Evolutionary conservation across 345 rosid genomes (phyloP).

Genomic region (Eucalyptus regnans): DNA sequence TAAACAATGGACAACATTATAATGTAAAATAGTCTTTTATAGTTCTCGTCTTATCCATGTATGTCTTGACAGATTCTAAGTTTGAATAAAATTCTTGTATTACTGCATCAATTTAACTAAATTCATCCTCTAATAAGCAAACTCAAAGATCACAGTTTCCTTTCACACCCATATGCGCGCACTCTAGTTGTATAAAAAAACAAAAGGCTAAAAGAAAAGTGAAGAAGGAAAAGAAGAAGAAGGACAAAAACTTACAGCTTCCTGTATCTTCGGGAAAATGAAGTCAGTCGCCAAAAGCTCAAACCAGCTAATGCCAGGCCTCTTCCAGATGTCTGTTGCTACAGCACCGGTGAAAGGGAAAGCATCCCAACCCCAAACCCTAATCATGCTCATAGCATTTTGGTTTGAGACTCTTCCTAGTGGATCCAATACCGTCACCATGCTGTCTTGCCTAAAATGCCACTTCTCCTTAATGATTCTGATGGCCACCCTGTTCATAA

Average conservation of each 20-base stretch:
- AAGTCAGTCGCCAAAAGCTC: neutral
- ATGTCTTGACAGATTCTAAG: neutral
- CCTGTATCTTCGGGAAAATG: neutral
- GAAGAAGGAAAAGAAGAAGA: neutral
- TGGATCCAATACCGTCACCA: too few relatives aligned
- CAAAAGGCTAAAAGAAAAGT: neutral
- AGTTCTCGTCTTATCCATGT: neutral
- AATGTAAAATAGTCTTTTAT: neutral
- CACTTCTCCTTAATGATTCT: too few relatives aligned
- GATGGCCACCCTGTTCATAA: too few relatives aligned
- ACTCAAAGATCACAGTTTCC: neutral
- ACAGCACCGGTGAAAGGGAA: constrained; percentile 5
- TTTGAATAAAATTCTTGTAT: neutral
- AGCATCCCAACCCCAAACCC: constrained; percentile 4
- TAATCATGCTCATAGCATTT: constrained; percentile 7
- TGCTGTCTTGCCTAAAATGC: too few relatives aligned
- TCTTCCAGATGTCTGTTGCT: neutral
- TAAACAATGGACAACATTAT: neutral
- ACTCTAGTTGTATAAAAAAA: neutral
- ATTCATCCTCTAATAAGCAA: neutral
- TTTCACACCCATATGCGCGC: neutral
- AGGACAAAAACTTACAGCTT: neutral
- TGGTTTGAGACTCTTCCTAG: too few relatives aligned
- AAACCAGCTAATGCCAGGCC: neutral
- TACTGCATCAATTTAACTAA: neutral